Evolutionary conservation across 192 early-diverging fungal species (phyloP), one percentile per base, ranked within the genome.

Genomic region (Coemansia sp.): DNA sequence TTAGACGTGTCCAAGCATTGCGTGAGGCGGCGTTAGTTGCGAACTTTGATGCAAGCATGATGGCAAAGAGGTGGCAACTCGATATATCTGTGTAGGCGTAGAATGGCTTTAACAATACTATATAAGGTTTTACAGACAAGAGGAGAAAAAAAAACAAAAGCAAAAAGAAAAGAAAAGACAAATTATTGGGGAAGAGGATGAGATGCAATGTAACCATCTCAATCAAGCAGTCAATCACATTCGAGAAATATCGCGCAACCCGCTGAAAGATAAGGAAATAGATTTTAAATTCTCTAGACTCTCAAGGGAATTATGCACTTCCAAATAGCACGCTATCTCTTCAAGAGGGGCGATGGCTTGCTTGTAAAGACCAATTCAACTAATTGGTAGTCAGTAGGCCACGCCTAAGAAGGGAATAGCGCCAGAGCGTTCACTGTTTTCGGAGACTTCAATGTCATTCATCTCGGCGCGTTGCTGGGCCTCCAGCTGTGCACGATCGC

Each of bases 31-130:
- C 53, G 10, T 65, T 65, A 43, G 68, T 48, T 19, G 59, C 68
- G 65, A 75, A 61, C 71, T 56, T 73, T 45, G 76, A 53, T 32
- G 73, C 69, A 8, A 81, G 60, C 74, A 76, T 81, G 18, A 6
- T 52, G 40, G 5, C 0, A 49, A 8, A 57, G 12, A 67, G 32
- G 3, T 3, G 3, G 26, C 32, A 32, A 26, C 47, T 50, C 6
- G 47, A 42, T 26, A 43, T 19, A 23, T 5, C 19, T 7, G 23
- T 23, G 15, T 60, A 3, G 32, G 2, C 32, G 32, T 32, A 32
- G 32, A 32, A 32, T 45, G 44, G 44, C 44, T 12, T 15, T 9
- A 45, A 45, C 0, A 12, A 45, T 15, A 45, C 2, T 32, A 41
- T 56, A 18, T 56, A 56, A 38, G 61, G 38, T 11, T 13, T 6